Base-by-base conservation (phyloP, 192 early-diverging fungal species). In the Nowakowskiella sp. region DNA sequence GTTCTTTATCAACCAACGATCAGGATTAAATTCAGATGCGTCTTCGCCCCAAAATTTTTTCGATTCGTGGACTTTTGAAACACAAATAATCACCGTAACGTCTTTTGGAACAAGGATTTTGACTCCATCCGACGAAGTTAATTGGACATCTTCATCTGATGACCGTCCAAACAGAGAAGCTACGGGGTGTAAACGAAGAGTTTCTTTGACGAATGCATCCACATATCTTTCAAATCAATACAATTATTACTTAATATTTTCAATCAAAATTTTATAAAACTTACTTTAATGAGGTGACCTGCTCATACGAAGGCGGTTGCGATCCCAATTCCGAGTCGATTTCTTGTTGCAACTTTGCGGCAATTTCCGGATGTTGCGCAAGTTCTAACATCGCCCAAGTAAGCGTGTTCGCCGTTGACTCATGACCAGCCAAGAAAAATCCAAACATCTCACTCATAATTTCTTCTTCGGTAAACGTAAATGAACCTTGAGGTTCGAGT, bases 161-260 rank as follows among this genome's bases (percentile, higher is more conserved):
- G n/a, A n/a, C n/a, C n/a, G n/a, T n/a, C n/a, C n/a, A n/a, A n/a
- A n/a, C n/a, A n/a, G n/a, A n/a, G n/a, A n/a, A n/a, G n/a, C n/a
- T n/a, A 70, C 51, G 1, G 78, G 66, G 34, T 61, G 50, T 3
- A 73, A 28, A 21, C 76, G 62, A 36, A 74, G 52, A 19, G 72
- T 73, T 47, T 82, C 81, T 7, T 78, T 53, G 42, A 81, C 65
- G 10, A 76, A 64, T 0, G 77, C 72, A 23, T 73, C 77, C n/a
- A 78, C n/a, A n/a, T n/a, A n/a, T n/a, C n/a, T n/a, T n/a, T n/a
- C n/a, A n/a, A n/a, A n/a, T n/a, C n/a, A n/a, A n/a, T n/a, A n/a
- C n/a, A n/a, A n/a, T n/a, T n/a, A n/a, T n/a, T n/a, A n/a, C n/a
- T n/a, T n/a, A n/a, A n/a, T n/a, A n/a, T n/a, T n/a, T n/a, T n/a